phyloP scores from a whole-genome alignment of 805 yeast genomes.

The Starmera amethionina region DNA sequence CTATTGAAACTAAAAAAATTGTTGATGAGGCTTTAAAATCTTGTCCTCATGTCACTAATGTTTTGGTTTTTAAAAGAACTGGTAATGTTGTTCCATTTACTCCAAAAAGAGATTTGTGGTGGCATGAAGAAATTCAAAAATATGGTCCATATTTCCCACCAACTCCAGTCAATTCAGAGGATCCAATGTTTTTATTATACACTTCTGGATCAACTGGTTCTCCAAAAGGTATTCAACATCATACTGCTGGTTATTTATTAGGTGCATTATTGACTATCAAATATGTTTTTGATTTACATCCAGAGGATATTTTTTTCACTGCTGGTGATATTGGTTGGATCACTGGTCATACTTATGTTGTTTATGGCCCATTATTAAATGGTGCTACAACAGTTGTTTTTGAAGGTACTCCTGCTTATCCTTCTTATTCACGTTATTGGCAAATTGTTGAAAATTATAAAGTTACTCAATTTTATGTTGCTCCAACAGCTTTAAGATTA shows the following conservation, averaged over 20 bases:
- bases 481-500: slow-evolving; percentile 94
- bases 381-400: slow-evolving; percentile 92
- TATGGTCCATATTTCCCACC: slow-evolving; percentile 84
- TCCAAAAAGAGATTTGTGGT: slow-evolving; percentile 82
- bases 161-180: slow-evolving; percentile 80
- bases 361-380: slow-evolving; percentile 82
- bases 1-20: slow-evolving; percentile 83
- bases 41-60: slow-evolving; percentile 68
- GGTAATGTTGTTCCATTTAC: slow-evolving; percentile 67
- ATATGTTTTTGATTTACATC: slow-evolving; percentile 89
- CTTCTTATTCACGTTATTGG: slow-evolving; percentile 94
- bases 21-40: slow-evolving; percentile 87
- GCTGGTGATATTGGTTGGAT: slow-evolving; percentile 99
- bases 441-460: slow-evolving; percentile 84
- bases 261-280: slow-evolving; percentile 89
- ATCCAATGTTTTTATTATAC: slow-evolving; percentile 89
- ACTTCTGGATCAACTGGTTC: slow-evolving; percentile 98
- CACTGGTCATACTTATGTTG: slow-evolving; percentile 94
- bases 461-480: slow-evolving; percentile 95
- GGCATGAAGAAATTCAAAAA: slow-evolving; percentile 84
- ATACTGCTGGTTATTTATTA: slow-evolving; percentile 88
- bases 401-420: slow-evolving; percentile 97
- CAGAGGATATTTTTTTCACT: slow-evolving; percentile 81
- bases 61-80: slow-evolving; percentile 83
- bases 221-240: slow-evolving; percentile 96